Evolutionary conservation across 2,329 filamentous ascomycete species (phyloP), one percentile per base, ranked within the genome.

Genomic region (Venturia asperata): DNA sequence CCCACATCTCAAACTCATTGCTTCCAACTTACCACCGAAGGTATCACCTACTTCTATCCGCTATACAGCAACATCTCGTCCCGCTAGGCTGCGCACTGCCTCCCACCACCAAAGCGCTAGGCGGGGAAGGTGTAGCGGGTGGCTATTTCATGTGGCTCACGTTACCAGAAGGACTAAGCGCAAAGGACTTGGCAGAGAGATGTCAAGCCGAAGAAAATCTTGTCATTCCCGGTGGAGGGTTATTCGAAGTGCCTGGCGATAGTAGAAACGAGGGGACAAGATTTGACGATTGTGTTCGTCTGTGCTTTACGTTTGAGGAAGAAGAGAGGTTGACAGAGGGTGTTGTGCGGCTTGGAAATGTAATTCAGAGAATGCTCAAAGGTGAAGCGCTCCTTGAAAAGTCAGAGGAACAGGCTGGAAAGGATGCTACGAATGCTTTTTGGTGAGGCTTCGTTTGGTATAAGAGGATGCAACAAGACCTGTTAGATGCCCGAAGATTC

Each of bases 111-210:
- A 39, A 41, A 42, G 17, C 45, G 1, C 15, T n/a, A 2, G 19
- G 30, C 17, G 52, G 52, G 10, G 15, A 58, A 21, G 21, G 19
- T 21, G 37, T 67, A 7, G 64, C 43, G n/a, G 66, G 66, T 27
- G 92, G 92, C 0, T 96, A 93, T 73, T 96, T 96, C 74, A 79
- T 96, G 61, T 96, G 91, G 91, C 75, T 95, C 34, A 81, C 80
- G 1, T 74, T 96, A 5, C 86, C 87, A 0, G 68, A 74, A 68
- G 65, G 72, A 56, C 76, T 88, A 64, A 78, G 81, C 10, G 85
- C 82, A 43, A 77, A 76, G 41, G 79, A 81, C 9, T 78, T 91
- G 41, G 83, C 84, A 7, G 76, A 80, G 69, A 78, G 79, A 47
- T 87, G 87, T 19, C 77, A 82, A 71, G 76, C 79, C 27, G 83